Base-by-base conservation (phyloP, 2,329 filamentous ascomycete species). In the Akanthomyces muscarius region DNA sequence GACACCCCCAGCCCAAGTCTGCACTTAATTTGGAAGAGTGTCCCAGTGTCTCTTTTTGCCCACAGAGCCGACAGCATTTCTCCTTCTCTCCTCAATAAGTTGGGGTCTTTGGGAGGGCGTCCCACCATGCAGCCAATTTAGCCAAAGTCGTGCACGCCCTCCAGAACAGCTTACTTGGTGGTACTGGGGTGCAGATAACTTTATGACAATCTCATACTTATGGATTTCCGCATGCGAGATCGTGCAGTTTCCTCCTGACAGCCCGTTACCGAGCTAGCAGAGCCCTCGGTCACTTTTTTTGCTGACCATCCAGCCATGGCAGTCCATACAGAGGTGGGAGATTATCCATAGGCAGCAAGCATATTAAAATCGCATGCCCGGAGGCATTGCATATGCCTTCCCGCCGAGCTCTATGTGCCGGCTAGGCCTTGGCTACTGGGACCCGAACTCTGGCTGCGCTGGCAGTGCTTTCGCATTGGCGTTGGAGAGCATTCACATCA, bases 81-180 rank as follows among this genome's bases (percentile, higher is more conserved):
- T 23, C 18, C 44, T n/a, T n/a, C n/a, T 41, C 10, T 38, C 13
- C 44, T 48, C 45, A 28, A 28, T 48, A 25, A 47, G 41, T 59
- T 30, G 55, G 55, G 55, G 44, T 21, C 55, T 30, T 16, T 51
- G 13, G 48, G 16, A 25, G 18, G 30, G 25, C 25, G 48, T 52
- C 48, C 38, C 45, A 30, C 45, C 33, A 59, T 51, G 56, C 56
- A 59, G 42, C 56, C 45, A 30, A 51, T 59, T 60, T 58, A 30
- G 55, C 21, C 53, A 30, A 30, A 30, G 11, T 50, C 47, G 47
- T 25, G 47, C 47, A 50, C 23, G 11, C 23, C 47, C 23, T 50
- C 47, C 47, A 30, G 13, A 14, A 48, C n/a, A 23, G 21, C n/a
- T 21, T 21, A 21, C 21, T 48, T 23, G 11, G 13, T 4, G 14